phyloP scores from a whole-genome alignment of 345 rosid species.

The Gossypium sturtianum region DNA sequence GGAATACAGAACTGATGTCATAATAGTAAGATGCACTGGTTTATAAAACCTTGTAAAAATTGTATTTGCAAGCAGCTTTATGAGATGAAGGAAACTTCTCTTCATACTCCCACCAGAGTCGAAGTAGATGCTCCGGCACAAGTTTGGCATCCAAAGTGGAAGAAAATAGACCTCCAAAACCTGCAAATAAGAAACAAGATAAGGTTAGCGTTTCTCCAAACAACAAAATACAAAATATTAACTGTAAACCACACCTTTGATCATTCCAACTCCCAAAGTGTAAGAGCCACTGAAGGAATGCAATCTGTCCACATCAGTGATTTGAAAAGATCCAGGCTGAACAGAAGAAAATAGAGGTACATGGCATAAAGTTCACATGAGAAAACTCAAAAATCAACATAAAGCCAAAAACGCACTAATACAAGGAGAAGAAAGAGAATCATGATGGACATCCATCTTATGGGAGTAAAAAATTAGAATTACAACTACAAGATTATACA shows the following conservation, averaged over 20 bases:
- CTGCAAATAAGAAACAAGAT: constrained; percentile 33
- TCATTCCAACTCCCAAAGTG: constrained; percentile 59
- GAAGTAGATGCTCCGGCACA: constrained; percentile 76
- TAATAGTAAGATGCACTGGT: constrained; percentile 5
- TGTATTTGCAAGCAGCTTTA: constrained; percentile 42
- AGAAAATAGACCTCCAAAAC: constrained; percentile 49
- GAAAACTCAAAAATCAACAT: neutral
- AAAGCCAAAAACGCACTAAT: neutral
- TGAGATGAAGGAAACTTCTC: constrained; percentile 30
- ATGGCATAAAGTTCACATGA: neutral
- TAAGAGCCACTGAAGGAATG: constrained; percentile 61
- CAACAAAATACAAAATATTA: neutral
- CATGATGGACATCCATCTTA: neutral
- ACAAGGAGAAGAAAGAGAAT: neutral
- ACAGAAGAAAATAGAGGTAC: constrained; percentile 17
- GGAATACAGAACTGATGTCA: neutral
- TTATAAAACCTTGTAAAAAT: constrained; percentile 79
- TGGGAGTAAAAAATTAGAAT: neutral
- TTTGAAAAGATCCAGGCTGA: constrained; percentile 55
- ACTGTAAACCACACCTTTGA: constrained; percentile 44
- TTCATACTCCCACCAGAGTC: constrained; percentile 62
- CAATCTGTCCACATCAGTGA: constrained; percentile 53
- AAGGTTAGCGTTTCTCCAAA: neutral
- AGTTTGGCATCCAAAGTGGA: constrained; percentile 71
- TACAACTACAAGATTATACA: neutral